A percentile compares a stretch with the other conserved stretches of the same genome.
phyloP scores from a whole-genome alignment of 2,329 filamentous ascomycete species.

The Exophiala mesophila region DNA sequence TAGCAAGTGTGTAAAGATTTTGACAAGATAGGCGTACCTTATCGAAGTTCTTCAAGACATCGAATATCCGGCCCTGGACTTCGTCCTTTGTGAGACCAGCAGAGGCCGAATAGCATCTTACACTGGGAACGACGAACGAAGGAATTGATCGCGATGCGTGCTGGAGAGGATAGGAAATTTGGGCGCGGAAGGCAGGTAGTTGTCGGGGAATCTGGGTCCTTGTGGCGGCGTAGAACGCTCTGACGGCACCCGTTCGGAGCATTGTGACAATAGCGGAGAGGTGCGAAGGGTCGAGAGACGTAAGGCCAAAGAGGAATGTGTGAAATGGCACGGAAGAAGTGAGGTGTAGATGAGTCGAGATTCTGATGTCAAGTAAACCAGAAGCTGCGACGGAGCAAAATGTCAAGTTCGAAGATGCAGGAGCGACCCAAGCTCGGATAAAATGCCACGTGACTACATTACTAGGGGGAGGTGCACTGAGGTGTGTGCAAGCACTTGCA shows the following conservation, averaged over 20 bases:
- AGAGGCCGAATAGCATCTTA: constrained; percentile 81
- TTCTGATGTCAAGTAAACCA: constrained; percentile 14
- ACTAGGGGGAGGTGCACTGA: too few species aligned
- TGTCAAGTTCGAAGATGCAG: constrained; percentile 6
- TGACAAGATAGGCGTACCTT: too few species aligned
- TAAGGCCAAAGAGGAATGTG: constrained; percentile 7
- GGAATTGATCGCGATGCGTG: constrained; percentile 57
- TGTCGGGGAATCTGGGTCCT: constrained; percentile 47
- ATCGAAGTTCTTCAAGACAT: constrained; percentile 92
- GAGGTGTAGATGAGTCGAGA: constrained; percentile 17
- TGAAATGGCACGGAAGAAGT: constrained; percentile 10
- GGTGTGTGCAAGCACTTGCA: too few species aligned
- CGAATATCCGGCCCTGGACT: constrained; percentile 87
- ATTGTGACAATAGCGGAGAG: constrained; percentile 50
- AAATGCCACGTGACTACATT: constrained; percentile 1
- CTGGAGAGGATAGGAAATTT: constrained; percentile 56
- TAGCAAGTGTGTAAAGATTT: too few species aligned
- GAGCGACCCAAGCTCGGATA: constrained; percentile 8
- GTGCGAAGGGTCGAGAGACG: constrained; percentile 16
- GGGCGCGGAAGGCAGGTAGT: constrained; percentile 54
- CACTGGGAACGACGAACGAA: constrained; percentile 60
- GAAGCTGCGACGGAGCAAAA: constrained; percentile 4
- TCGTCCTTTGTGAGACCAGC: constrained; percentile 74
- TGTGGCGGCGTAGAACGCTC: constrained; percentile 60
- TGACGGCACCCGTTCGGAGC: constrained; percentile 84